These are phyloP conservation scores for Phytophthora brassicae DNA, from an alignment of 352 stramenopile species.

Conservation along the genomic window DNA sequence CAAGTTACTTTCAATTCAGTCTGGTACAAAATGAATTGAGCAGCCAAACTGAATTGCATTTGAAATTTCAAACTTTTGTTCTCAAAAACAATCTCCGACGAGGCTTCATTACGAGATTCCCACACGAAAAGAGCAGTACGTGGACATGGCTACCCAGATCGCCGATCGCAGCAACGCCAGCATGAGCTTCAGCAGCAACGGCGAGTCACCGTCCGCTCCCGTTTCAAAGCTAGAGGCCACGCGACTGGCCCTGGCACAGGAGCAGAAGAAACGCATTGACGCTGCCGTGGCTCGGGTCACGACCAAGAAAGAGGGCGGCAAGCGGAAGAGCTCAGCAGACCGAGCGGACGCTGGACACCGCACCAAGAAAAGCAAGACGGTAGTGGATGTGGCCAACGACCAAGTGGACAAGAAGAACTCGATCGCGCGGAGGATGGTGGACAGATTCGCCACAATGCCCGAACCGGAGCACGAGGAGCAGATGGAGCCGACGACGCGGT, in stretches of 20 bases:
- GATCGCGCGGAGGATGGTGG: conserved; percentile 43
- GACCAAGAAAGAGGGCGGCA: conserved; percentile 56
- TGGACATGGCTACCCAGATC: conserved; percentile 61
- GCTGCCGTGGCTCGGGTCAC: conserved; percentile 56
- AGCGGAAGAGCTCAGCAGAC: conserved; percentile 60
- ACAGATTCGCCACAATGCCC: conserved; percentile 38
- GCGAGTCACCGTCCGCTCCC: conserved; percentile 38
- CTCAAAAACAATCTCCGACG: background rate
- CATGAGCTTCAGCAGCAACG: conserved; percentile 33
- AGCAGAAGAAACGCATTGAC: conserved; percentile 75
- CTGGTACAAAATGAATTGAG: background rate
- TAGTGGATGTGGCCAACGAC: conserved; percentile 33
- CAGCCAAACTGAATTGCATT: conserved; percentile 2
- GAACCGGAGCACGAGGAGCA: conserved; percentile 40
- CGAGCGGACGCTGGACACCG: conserved; percentile 41
- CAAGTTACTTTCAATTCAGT: conserved; percentile 28
- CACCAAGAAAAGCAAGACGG: conserved; percentile 53
- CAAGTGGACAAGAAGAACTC: conserved; percentile 38
- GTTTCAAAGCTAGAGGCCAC: conserved; percentile 79
- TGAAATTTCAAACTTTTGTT: conserved; percentile 37
- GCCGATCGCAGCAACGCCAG: conserved; percentile 39
- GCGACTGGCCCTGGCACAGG: conserved; percentile 53
- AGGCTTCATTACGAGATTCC: conserved; percentile 20
- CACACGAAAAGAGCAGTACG: conserved; percentile 21
- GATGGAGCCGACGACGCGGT: conserved; percentile 24